Evolutionary conservation across 106 monocot species (phyloP).

Genomic region (Dendrobium nobile): DNA sequence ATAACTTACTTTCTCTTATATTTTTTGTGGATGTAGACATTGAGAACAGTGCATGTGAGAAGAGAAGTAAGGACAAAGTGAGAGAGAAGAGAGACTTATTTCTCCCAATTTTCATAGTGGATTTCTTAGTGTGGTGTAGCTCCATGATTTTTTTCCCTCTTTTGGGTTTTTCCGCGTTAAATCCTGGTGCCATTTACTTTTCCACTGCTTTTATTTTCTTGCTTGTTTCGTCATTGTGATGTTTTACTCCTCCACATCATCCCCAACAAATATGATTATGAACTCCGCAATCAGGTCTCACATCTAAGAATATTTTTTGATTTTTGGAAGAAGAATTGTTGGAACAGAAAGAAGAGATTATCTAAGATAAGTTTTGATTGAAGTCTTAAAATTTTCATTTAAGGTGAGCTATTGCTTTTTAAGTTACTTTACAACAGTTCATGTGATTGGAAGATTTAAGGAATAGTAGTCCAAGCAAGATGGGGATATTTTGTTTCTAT

Average conservation of each 20-base stretch:
- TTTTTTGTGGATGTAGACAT: no score
- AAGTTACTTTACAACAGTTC: neutral
- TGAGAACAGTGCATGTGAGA: no score
- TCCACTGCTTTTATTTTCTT: no score
- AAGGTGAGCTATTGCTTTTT: neutral
- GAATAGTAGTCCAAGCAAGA: neutral
- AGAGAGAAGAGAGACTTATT: no score
- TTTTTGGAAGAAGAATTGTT: neutral
- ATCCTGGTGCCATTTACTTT: no score
- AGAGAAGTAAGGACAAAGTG: rapidly evolving
- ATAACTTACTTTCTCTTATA: no score
- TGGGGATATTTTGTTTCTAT: neutral
- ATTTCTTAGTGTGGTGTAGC: no score
- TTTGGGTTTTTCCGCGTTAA: no score
- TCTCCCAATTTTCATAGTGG: no score
- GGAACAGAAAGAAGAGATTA: neutral
- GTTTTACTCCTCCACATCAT: no score
- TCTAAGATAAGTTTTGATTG: neutral
- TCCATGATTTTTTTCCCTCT: no score
- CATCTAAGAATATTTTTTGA: neutral
- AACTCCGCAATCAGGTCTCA: neutral
- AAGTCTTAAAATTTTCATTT: neutral
- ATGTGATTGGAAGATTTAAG: neutral
- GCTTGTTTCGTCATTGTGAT: no score
- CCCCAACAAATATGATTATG: neutral